Conservation (phyloP, 345 rosid species). For the Garcia nutans region DNA sequence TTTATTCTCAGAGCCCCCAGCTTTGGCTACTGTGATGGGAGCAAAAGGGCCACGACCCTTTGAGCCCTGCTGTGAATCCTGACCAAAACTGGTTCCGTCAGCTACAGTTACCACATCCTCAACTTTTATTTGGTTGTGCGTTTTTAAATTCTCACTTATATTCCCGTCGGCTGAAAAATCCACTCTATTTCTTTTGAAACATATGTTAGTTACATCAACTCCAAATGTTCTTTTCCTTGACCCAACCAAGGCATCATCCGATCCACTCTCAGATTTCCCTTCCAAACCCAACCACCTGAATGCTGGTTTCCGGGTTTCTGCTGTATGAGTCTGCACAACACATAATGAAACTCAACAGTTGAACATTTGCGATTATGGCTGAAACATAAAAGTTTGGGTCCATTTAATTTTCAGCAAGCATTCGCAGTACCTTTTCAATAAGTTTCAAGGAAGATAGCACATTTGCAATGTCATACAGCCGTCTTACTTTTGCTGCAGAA, state of each 20-base stretch:
- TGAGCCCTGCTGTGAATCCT: conserved; percentile 22
- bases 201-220: conserved; percentile 28
- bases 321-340: conserved; percentile 31
- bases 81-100: conserved; percentile 8
- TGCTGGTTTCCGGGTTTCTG: conserved; percentile 35
- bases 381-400: background rate
- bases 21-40: conserved; percentile 13
- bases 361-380: background rate
- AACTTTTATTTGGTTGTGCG: conserved; percentile 28
- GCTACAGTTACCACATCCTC: conserved; percentile 6
- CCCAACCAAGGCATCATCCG: background rate
- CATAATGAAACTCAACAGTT: conserved; percentile 3
- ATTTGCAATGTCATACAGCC: conserved; percentile 38
- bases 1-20: conserved; percentile 13
- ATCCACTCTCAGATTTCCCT: conserved; percentile 9
- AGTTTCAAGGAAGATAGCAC: conserved; percentile 36
- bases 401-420: background rate
- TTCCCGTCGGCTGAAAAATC: conserved; percentile 12
- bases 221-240: conserved; percentile 34
- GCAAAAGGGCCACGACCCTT: conserved; percentile 33
- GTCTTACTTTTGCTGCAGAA: conserved; percentile 38
- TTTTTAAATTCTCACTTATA: conserved; percentile 28
- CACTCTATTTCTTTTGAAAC: conserved; percentile 23
- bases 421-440: conserved; percentile 23
- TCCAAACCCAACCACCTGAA: conserved; percentile 33